These are phyloP conservation scores for Trichoderma guizhouense DNA, from an alignment of 2,329 filamentous ascomycete genomes.

Conservation along the genomic window DNA sequence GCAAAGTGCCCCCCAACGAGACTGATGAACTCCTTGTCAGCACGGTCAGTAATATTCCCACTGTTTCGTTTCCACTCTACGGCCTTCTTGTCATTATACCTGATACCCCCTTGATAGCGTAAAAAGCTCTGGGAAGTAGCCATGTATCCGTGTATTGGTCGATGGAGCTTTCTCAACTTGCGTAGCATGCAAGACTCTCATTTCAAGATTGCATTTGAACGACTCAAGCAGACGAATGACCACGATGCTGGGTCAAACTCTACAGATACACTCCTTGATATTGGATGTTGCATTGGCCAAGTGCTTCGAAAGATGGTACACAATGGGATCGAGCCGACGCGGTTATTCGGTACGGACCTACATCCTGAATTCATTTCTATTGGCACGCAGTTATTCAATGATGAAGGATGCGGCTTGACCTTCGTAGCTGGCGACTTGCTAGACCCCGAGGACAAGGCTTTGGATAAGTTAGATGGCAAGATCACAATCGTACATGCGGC, in stretches of 20 bases:
- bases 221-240: not conserved
- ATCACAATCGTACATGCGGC: not conserved
- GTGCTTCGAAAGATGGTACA: not conserved
- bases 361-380: not conserved
- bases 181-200: not conserved
- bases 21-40: not conserved
- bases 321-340: not conserved
- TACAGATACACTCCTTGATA: not conserved
- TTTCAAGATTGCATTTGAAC: not conserved
- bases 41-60: not conserved
- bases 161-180: conserved; percentile 6
- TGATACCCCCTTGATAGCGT: not conserved
- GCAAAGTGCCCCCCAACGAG: not conserved
- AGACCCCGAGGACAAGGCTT: not conserved
- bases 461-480: not conserved
- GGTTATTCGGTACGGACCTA: not conserved
- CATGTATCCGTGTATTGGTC: conserved; percentile 1
- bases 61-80: not conserved
- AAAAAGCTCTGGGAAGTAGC: not conserved
- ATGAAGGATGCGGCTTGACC: not conserved
- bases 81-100: not conserved
- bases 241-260: not conserved
- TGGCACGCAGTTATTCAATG: not conserved
- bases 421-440: not conserved
- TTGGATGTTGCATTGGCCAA: not conserved